Evolutionary conservation across 139 green algal species (phyloP).

Genomic region (Coelastrella sp.): DNA sequence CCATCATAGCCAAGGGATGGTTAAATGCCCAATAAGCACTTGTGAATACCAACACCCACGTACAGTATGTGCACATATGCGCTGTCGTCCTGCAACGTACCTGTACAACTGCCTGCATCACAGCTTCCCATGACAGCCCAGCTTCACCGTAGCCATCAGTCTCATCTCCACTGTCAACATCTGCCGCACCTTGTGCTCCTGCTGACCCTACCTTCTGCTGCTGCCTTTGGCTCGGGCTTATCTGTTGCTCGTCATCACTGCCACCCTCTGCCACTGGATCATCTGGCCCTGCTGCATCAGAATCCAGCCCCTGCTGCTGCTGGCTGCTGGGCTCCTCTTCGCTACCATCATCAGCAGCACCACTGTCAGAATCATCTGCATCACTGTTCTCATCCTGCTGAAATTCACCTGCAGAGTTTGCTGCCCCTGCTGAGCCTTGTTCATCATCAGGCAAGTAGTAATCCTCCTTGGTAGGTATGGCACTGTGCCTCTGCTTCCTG

Average conservation of each 20-base stretch:
- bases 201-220: not conserved
- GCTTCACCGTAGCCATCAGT: slow-evolving; percentile 83
- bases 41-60: not conserved
- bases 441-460: slow-evolving; percentile 81
- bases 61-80: not conserved
- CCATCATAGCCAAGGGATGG: slow-evolving; percentile 54
- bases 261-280: slow-evolving; percentile 34
- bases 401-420: slow-evolving; percentile 44
- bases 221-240: not conserved
- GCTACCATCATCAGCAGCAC: slow-evolving; percentile 18
- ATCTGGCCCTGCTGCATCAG: slow-evolving; percentile 48
- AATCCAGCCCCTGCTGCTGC: slow-evolving; percentile 22
- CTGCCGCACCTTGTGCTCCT: slow-evolving; percentile 23
- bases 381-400: slow-evolving; percentile 40
- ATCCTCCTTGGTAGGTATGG: slow-evolving; percentile 75
- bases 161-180: slow-evolving; percentile 66
- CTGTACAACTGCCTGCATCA: slow-evolving; percentile 66
- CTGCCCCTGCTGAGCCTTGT: slow-evolving; percentile 28
- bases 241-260: slow-evolving; percentile 1
- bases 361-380: slow-evolving; percentile 48
- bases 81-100: not conserved
- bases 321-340: slow-evolving; percentile 43
- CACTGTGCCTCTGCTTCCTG: slow-evolving; percentile 60
- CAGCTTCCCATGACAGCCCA: slow-evolving; percentile 90
- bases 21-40: not conserved